These are phyloP conservation scores for Phaffia rhodozyma DNA, from an alignment of 1,284 basidiomycete species.

Conservation along the genomic window DNA sequence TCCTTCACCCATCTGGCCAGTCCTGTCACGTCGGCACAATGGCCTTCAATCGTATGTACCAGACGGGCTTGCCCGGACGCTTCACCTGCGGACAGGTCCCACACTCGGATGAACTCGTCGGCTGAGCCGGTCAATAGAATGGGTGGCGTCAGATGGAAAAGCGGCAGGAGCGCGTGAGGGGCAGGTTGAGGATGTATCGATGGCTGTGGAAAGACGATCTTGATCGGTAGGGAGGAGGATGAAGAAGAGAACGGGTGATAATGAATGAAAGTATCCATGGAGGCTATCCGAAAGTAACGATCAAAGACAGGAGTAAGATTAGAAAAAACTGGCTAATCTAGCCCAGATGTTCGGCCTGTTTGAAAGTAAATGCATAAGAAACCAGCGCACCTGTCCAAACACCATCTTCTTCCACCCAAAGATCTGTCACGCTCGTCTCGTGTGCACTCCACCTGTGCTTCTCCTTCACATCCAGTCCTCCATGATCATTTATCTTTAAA, in stretches of 20 bases:
- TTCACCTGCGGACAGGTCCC: slow-evolving; percentile 40
- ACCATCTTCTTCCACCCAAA: slow-evolving; percentile 51
- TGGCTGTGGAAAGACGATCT: slow-evolving; percentile 13
- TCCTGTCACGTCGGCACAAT: neutral
- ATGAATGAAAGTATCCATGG: slow-evolving; percentile 70
- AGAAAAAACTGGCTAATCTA: slow-evolving; percentile 1
- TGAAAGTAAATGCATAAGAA: slow-evolving; percentile 3
- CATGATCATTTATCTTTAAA: slow-evolving; percentile 32
- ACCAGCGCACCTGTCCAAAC: slow-evolving; percentile 64
- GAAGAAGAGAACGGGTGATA: slow-evolving; percentile 38
- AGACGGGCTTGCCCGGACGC: slow-evolving; percentile 29
- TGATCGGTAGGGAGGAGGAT: slow-evolving; percentile 22
- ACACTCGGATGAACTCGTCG: slow-evolving; percentile 63
- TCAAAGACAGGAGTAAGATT: neutral
- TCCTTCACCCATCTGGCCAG: neutral
- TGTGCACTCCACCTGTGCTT: slow-evolving; percentile 28
- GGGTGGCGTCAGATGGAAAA: slow-evolving; percentile 47
- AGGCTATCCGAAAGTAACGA: slow-evolving; percentile 43
- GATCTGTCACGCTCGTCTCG: slow-evolving; percentile 45
- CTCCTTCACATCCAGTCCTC: slow-evolving; percentile 1
- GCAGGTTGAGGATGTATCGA: slow-evolving; percentile 6
- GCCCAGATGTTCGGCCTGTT: neutral
- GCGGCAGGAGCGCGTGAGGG: slow-evolving; percentile 40
- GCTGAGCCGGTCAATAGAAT: slow-evolving; percentile 50
- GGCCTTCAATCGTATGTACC: slow-evolving; percentile 33